Base-by-base conservation (phyloP, 179 eudicot genomes). In the Patellifolia procumbens region DNA sequence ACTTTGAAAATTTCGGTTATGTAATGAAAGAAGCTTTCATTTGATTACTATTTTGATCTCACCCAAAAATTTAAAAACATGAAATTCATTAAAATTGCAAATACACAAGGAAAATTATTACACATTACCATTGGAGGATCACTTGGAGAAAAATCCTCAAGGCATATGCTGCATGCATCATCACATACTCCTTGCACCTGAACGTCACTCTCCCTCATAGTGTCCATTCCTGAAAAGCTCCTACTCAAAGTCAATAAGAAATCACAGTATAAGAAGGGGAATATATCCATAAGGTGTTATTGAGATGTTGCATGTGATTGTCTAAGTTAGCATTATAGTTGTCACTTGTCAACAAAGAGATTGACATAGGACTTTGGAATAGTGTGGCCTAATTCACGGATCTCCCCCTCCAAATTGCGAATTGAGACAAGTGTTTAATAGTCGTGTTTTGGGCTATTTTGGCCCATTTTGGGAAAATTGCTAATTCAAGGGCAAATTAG, bases 131-230 rank as follows among this genome's bases (percentile, higher is more conserved):
- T 84, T 29, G 90, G 80, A 74, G 97, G 97, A 75, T 91, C 91
- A 79, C 85, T 86, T 43, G 86, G 85, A 56, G 78, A 76, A 66
- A 92, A 91, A 39, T 77, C 92, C 62, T 89, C 97, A 26, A 92
- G 92, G 83, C 97, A 92, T 48, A 92, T 91, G 83, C 96, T 91
- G 59, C 97, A 92, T 39, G 96, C 81, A 88, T 92, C 97, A 74
- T 89, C 93, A 80, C 90, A 92, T 34, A 90, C 90, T 52, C 87
- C 92, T 76, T 84, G 97, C 42, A 90, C 81, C 45, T 49, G 49
- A 35, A 67, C 78, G 37, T 73, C 63, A 58, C 63, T 59, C 68
- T 77, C 70, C 31, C 32, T 77, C 46, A 45, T 66, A 81, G 62
- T 61, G 51, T 81, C 78, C 83, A 81, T 81, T 68, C 49, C 74